Evolutionary conservation across 257 asterid species (phyloP).

Genomic region (Solanum tarijense): DNA sequence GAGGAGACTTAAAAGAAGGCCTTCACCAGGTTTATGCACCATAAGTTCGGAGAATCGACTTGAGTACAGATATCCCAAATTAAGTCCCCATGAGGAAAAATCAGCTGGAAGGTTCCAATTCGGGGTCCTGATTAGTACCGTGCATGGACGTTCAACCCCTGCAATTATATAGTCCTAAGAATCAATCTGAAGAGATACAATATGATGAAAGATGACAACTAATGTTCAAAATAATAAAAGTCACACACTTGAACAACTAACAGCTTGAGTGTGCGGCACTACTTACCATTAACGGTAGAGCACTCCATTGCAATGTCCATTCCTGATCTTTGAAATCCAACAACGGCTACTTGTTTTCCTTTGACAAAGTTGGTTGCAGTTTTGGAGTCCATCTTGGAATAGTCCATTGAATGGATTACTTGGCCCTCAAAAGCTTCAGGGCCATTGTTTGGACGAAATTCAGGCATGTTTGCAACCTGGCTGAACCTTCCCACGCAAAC

Average conservation of each 20-base stretch:
- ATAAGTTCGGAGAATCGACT: conserved; percentile 38
- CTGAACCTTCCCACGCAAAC: conserved; percentile 35
- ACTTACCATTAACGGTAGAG: conserved; percentile 23
- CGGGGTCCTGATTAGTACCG: conserved; percentile 30
- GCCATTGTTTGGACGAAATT: conserved; percentile 23
- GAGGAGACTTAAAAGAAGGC: conserved; percentile 24
- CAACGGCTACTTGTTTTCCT: conserved; percentile 30
- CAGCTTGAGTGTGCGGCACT: too few relatives aligned
- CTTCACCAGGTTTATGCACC: conserved; percentile 41
- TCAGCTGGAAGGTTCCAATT: conserved; percentile 37
- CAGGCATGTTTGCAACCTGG: conserved; percentile 31
- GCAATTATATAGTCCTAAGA: not conserved
- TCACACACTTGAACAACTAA: too few relatives aligned
- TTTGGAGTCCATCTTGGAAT: conserved; percentile 22
- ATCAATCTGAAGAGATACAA: too few relatives aligned
- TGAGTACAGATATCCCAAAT: conserved; percentile 16
- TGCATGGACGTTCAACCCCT: conserved; percentile 33
- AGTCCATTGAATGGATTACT: conserved; percentile 39
- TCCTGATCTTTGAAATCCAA: conserved; percentile 41
- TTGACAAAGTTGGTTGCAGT: conserved; percentile 14
- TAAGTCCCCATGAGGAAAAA: conserved; percentile 32
- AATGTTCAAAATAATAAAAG: too few relatives aligned
- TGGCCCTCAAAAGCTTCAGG: conserved; percentile 30
- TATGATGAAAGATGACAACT: too few relatives aligned
- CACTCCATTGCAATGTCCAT: conserved; percentile 36